These are phyloP conservation scores for Penicillium hesseltinei DNA, from an alignment of 2,329 filamentous ascomycete species.

Conservation along the genomic window DNA sequence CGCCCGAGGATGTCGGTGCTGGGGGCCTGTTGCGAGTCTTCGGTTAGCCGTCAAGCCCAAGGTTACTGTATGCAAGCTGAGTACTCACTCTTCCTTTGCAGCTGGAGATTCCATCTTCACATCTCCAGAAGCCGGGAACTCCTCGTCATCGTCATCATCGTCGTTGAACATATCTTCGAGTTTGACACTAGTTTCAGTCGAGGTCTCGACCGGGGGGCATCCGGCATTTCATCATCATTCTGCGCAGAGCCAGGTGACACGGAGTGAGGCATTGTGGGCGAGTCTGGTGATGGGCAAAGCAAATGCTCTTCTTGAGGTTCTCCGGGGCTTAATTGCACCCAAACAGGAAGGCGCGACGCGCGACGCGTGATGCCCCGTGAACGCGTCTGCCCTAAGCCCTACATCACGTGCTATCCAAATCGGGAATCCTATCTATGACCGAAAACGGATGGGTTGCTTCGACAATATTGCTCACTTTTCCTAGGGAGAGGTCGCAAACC, in stretches of 20 bases:
- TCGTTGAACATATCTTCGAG: slow-evolving; percentile 62
- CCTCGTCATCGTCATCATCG: slow-evolving; percentile 52
- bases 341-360: slow-evolving; percentile 22
- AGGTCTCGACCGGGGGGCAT: slow-evolving; percentile 31
- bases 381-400: slow-evolving; percentile 29
- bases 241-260: slow-evolving; percentile 40
- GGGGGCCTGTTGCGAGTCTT: slow-evolving; percentile 25
- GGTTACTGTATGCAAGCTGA: not conserved
- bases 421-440: not conserved
- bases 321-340: slow-evolving; percentile 17
- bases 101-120: slow-evolving; percentile 43
- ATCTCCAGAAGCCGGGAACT: slow-evolving; percentile 54
- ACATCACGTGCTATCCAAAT: slow-evolving; percentile 9
- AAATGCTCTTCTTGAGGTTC: not conserved
- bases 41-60: slow-evolving; percentile 12
- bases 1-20: slow-evolving; percentile 47
- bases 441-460: slow-evolving; percentile 13
- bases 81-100: slow-evolving; percentile 40
- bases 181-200: slow-evolving; percentile 34
- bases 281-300: not conserved
- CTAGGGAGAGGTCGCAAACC: not conserved
- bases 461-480: not conserved
- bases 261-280: slow-evolving; percentile 39
- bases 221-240: slow-evolving; percentile 43
- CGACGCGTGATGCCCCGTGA: slow-evolving; percentile 19